A percentile compares a stretch with the other conserved stretches of the same genome.
phyloP scores from a whole-genome alignment of 2,329 filamentous ascomycete species.

The Monascus ruber region DNA sequence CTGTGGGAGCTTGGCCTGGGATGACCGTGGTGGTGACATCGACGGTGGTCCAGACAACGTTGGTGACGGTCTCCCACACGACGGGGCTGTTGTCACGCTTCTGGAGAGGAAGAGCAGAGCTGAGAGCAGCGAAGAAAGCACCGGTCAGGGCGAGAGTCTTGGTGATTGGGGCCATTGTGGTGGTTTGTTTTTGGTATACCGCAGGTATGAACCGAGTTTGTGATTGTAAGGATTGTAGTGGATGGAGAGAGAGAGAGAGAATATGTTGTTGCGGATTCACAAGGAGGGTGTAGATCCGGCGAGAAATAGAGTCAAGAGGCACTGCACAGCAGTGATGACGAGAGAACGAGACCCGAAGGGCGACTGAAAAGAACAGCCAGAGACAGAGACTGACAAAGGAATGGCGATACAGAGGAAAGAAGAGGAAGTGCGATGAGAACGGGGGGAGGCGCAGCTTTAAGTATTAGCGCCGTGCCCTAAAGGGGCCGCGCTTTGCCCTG shows the following conservation, averaged over 20 bases:
- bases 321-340: neutral
- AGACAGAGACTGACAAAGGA: slow-evolving; percentile 1
- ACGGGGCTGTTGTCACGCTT: slow-evolving; percentile 26
- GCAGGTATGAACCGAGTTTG: neutral
- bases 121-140: slow-evolving; percentile 22
- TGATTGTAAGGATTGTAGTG: slow-evolving; percentile 1
- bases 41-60: slow-evolving; percentile 39
- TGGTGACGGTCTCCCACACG: slow-evolving; percentile 40
- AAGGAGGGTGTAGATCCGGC: neutral
- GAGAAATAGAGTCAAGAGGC: neutral
- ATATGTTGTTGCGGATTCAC: neutral
- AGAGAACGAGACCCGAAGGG: neutral
- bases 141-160: slow-evolving; percentile 26
- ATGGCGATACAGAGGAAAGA: neutral
- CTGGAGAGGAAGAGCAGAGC: slow-evolving; percentile 20
- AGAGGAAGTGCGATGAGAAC: neutral
- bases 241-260: slow-evolving; percentile 1
- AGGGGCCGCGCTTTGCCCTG: no score
- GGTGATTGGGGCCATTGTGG: slow-evolving; percentile 25
- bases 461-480: no score
- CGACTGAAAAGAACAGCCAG: neutral
- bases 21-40: slow-evolving; percentile 39
- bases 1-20: slow-evolving; percentile 9
- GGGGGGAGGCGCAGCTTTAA: no score
- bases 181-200: neutral